Conservation (phyloP, 371 early-diverging fungal genomes). For the Circinella minor region DNA sequence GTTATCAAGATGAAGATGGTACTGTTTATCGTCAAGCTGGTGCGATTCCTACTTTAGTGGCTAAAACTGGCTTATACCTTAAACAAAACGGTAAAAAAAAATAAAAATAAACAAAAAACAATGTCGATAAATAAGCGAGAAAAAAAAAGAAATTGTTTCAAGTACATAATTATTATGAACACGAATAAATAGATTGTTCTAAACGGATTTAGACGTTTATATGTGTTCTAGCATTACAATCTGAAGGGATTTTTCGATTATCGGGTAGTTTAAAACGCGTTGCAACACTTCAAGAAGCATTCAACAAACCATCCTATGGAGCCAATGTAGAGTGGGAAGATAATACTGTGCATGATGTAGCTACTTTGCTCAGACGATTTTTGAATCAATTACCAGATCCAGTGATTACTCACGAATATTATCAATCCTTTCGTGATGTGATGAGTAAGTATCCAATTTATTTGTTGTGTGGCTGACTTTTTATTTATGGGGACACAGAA, state of each 20-base stretch:
- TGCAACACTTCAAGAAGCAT: conserved; percentile 57
- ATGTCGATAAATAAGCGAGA: no score
- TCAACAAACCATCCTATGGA: conserved; percentile 59
- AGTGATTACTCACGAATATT: conserved; percentile 59
- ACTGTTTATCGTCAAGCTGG: conserved; percentile 31
- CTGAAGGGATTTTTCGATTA: conserved; percentile 33
- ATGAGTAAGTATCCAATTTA: conserved; percentile 35
- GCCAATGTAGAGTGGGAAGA: conserved; percentile 60
- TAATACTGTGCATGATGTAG: conserved; percentile 68
- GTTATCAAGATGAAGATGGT: conserved; percentile 29
- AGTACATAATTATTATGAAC: no score
- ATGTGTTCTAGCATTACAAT: conserved; percentile 15
- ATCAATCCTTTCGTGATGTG: conserved; percentile 62
- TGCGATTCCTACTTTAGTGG: conserved; percentile 50
- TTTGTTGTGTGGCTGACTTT: neutral
- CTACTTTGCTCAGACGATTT: conserved; percentile 62
- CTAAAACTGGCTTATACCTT: conserved; percentile 50
- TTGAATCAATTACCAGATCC: conserved; percentile 67
- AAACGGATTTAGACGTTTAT: neutral
- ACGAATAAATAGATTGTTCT: no score
- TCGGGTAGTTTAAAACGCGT: conserved; percentile 61
- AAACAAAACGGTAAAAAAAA: conserved; percentile 42
- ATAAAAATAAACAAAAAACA: no score
- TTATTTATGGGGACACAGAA: neutral
- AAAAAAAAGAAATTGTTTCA: no score